These are phyloP conservation scores for Aethionema arabicum DNA, from an alignment of 345 rosid genomes.

Conservation along the genomic window DNA sequence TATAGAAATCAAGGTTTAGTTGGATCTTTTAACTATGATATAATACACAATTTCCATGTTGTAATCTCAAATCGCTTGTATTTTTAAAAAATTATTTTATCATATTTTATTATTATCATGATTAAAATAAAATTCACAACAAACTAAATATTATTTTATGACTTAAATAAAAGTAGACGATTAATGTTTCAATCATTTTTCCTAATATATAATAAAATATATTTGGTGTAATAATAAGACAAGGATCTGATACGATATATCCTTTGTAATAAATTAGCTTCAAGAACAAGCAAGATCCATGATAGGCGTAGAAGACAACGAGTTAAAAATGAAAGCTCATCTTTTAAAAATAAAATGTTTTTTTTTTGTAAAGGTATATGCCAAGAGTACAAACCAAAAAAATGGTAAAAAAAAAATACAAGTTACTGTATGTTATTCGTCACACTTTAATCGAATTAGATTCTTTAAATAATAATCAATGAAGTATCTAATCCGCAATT, in stretches of 20 bases:
- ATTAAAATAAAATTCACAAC: too few species aligned
- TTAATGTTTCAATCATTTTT: too few species aligned
- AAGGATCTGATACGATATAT: conserved; percentile 25
- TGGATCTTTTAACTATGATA: too few species aligned
- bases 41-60: too few species aligned
- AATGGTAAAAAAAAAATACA: background rate
- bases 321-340: background rate
- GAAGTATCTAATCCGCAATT: conserved; percentile 1
- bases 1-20: too few species aligned
- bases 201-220: too few species aligned
- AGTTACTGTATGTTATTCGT: conserved; percentile 26
- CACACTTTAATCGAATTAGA: conserved; percentile 23
- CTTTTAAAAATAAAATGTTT: background rate
- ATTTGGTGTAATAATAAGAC: conserved; percentile 16
- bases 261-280: conserved; percentile 25
- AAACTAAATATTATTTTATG: too few species aligned
- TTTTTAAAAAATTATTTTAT: too few species aligned
- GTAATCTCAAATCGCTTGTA: too few species aligned
- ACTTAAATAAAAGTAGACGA: too few species aligned
- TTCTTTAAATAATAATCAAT: conserved; percentile 9
- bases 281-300: conserved; percentile 23
- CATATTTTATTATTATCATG: too few species aligned
- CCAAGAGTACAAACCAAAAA: background rate
- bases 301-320: background rate
- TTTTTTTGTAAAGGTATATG: conserved; percentile 19